These are phyloP conservation scores for Cyclotella cryptica DNA, from an alignment of 108 stramenopile genomes.

Conservation along the genomic window DNA sequence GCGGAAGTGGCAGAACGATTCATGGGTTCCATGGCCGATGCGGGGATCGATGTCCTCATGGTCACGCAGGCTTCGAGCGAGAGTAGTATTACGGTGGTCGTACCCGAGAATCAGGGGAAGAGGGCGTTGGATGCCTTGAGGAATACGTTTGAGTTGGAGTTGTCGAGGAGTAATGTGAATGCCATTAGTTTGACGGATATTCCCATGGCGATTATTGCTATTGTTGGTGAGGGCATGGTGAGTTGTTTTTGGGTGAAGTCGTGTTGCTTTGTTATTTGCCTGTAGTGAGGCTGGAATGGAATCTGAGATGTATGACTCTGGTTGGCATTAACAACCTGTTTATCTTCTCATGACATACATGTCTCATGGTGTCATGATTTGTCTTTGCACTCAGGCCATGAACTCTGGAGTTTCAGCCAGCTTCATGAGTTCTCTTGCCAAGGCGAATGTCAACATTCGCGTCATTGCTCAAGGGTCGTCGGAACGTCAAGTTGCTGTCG, in stretches of 20 bases:
- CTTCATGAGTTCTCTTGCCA: slow-evolving; percentile 84
- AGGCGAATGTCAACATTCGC: slow-evolving; percentile 89
- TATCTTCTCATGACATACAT: too few relatives aligned
- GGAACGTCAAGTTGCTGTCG: slow-evolving; percentile 89
- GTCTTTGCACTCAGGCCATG: slow-evolving; percentile 33
- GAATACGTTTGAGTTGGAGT: slow-evolving; percentile 77
- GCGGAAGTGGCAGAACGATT: slow-evolving; percentile 82
- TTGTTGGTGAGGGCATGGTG: slow-evolving; percentile 89
- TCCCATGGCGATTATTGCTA: slow-evolving; percentile 82
- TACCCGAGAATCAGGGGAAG: slow-evolving; percentile 72
- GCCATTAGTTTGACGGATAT: slow-evolving; percentile 54
- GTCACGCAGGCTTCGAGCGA: slow-evolving; percentile 91
- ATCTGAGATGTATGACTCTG: too few relatives aligned
- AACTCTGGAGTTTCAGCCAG: slow-evolving; percentile 82
- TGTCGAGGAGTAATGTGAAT: slow-evolving; percentile 66
- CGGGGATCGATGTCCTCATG: slow-evolving; percentile 77
- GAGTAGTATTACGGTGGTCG: slow-evolving; percentile 81
- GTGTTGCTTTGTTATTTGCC: too few relatives aligned
- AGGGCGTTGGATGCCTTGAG: slow-evolving; percentile 62
- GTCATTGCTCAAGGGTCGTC: slow-evolving; percentile 86
- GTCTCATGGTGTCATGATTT: background rate
- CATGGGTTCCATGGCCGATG: slow-evolving; percentile 82
- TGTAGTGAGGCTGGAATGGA: too few relatives aligned
- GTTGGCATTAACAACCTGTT: too few relatives aligned
- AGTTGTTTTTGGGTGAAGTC: background rate